These are phyloP conservation scores for Populus hybrid DNA, from an alignment of 441 rosid genomes.

Conservation along the genomic window DNA sequence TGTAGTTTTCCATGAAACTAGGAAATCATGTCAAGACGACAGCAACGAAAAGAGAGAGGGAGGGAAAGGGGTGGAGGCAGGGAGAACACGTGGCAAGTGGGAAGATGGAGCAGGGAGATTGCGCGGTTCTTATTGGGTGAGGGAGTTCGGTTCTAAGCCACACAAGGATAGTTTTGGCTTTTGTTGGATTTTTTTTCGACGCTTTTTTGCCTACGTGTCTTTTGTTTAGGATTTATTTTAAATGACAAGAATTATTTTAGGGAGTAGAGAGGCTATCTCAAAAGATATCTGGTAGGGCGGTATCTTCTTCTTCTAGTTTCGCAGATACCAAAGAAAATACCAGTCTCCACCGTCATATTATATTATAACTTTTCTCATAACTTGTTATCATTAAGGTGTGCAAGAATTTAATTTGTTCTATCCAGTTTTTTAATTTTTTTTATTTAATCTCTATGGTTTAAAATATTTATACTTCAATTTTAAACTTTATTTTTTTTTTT, in stretches of 20 bases:
- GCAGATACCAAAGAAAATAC: too few species aligned
- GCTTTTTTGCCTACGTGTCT: slow-evolving; percentile 22
- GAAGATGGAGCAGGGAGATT: slow-evolving; percentile 29
- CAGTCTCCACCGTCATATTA: too few species aligned
- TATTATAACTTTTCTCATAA: too few species aligned
- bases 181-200: slow-evolving; percentile 7
- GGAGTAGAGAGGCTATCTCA: neutral
- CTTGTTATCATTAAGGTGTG: too few species aligned
- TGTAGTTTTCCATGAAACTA: neutral
- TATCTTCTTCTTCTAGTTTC: too few species aligned
- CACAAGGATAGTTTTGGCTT: slow-evolving; percentile 10
- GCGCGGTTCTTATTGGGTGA: slow-evolving; percentile 40
- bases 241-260: neutral
- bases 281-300: too few species aligned
- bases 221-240: neutral
- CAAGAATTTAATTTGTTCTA: too few species aligned
- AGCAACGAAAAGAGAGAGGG: neutral
- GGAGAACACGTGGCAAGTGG: slow-evolving; percentile 57
- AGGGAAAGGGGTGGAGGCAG: slow-evolving; percentile 46
- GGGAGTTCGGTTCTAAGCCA: slow-evolving; percentile 10
- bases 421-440: too few species aligned
- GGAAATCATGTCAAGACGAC: neutral
- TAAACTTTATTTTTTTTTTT: too few species aligned
- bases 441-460: too few species aligned
- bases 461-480: too few species aligned